Conservation (phyloP, 495 filamentous ascomycete genomes). For the Eremomyces bilateralis region DNA sequence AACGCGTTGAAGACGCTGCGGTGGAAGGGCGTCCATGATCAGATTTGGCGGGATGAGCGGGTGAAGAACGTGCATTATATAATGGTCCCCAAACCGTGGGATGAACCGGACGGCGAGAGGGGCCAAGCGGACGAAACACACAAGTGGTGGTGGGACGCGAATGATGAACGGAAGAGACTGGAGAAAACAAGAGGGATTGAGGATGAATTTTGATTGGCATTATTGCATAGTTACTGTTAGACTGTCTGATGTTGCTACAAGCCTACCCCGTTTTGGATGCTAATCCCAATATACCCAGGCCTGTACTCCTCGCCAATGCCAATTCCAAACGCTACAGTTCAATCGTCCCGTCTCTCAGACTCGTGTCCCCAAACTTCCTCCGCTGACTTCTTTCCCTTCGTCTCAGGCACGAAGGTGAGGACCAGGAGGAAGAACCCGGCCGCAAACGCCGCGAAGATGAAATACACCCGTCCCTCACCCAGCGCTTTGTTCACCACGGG, state of each 20-base stretch:
- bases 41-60: slow-evolving; percentile 52
- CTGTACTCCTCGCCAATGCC: no score
- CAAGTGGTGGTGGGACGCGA: slow-evolving; percentile 43
- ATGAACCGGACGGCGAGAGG: slow-evolving; percentile 28
- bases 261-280: no score
- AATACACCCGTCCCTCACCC: slow-evolving; percentile 65
- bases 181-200: slow-evolving; percentile 25
- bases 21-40: slow-evolving; percentile 39
- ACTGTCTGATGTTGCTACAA: no score
- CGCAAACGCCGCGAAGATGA: slow-evolving; percentile 61
- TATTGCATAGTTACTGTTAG: neutral
- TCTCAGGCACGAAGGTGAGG: slow-evolving; percentile 54
- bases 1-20: slow-evolving; percentile 67
- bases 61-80: slow-evolving; percentile 73
- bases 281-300: no score
- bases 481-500: slow-evolving; percentile 58
- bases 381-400: slow-evolving; percentile 51
- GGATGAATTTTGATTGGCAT: slow-evolving; percentile 18
- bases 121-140: slow-evolving; percentile 27
- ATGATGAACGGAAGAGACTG: slow-evolving; percentile 26
- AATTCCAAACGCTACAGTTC: no score
- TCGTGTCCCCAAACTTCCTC: slow-evolving; percentile 78
- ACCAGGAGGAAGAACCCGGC: slow-evolving; percentile 44
- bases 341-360: no score
- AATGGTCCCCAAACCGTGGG: slow-evolving; percentile 64